phyloP scores from a whole-genome alignment of 1,284 basidiomycete genomes.

The Cutaneotrichosporon cutaneum region DNA sequence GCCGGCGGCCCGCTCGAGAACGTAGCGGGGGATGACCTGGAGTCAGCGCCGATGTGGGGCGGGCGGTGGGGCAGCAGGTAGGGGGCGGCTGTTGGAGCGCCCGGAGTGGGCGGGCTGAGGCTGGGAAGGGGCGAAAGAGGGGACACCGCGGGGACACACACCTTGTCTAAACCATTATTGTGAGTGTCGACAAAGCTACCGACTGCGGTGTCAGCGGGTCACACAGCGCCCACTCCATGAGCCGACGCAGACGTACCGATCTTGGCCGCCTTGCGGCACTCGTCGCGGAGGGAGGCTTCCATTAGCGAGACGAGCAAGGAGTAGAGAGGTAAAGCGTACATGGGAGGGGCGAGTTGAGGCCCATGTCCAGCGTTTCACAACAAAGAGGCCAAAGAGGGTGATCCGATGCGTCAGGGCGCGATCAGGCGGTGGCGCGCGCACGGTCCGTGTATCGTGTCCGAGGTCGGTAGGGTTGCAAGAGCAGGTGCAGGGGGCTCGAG shows the following conservation, averaged over 20 bases:
- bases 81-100: neutral
- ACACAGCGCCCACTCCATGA: neutral
- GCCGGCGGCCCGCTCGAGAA: slow-evolving; percentile 53
- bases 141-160: slow-evolving; percentile 16
- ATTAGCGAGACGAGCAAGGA: neutral
- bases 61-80: neutral
- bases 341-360: slow-evolving; percentile 50
- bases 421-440: neutral
- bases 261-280: slow-evolving; percentile 59
- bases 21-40: slow-evolving; percentile 52
- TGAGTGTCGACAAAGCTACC: slow-evolving; percentile 52
- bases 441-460: neutral
- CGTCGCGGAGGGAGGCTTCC: slow-evolving; percentile 54
- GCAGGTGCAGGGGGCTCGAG: neutral
- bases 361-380: slow-evolving; percentile 31
- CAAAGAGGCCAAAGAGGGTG: neutral
- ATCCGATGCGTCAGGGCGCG: neutral
- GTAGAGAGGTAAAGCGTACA: slow-evolving; percentile 30
- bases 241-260: slow-evolving; percentile 49
- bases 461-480: neutral
- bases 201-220: slow-evolving; percentile 26
- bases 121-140: neutral
- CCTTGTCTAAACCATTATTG: slow-evolving; percentile 55
- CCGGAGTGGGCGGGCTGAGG: neutral
- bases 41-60: slow-evolving; percentile 7